These are phyloP conservation scores for Themeda triandra DNA, from an alignment of 176 grass and related monocot species.

Conservation along the genomic window DNA sequence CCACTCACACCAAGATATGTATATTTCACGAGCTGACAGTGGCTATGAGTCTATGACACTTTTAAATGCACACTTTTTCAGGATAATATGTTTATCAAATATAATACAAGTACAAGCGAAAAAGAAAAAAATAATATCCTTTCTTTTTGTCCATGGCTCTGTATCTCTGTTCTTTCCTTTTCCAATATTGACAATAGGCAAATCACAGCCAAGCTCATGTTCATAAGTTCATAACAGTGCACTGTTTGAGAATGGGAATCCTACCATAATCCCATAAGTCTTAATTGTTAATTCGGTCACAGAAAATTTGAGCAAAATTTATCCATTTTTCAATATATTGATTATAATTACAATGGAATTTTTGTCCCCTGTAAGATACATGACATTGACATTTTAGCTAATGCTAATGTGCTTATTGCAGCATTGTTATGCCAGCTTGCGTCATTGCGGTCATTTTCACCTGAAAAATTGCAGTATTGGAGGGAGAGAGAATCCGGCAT, in stretches of 20 bases:
- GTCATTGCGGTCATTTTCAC: constrained; percentile 68
- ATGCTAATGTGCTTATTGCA: constrained; percentile 30
- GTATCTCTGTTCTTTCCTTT: not conserved
- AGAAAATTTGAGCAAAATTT: constrained; percentile 4
- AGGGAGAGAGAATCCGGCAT: constrained; percentile 83
- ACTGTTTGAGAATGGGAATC: not conserved
- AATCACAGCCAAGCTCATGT: not conserved
- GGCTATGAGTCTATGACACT: not conserved
- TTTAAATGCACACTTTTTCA: not conserved
- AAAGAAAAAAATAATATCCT: not conserved
- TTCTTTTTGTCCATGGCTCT: not conserved
- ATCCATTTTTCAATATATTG: not conserved
- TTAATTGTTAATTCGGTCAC: not conserved
- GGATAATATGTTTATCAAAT: not conserved
- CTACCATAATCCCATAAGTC: not conserved
- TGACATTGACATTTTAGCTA: constrained; percentile 9
- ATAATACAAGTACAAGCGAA: not conserved
- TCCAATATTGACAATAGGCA: not conserved
- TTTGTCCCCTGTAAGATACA: not conserved
- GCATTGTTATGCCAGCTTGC: constrained; percentile 72
- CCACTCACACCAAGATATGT: not conserved
- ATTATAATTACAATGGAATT: not conserved
- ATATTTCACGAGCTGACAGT: not conserved
- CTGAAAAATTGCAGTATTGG: constrained; percentile 67
- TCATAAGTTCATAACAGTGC: not conserved